A percentile compares a stretch with the other conserved stretches of the same genome.
Evolutionary conservation across 345 rosid genomes (phyloP).

Genomic region (Eucalyptus erythrocorys): DNA sequence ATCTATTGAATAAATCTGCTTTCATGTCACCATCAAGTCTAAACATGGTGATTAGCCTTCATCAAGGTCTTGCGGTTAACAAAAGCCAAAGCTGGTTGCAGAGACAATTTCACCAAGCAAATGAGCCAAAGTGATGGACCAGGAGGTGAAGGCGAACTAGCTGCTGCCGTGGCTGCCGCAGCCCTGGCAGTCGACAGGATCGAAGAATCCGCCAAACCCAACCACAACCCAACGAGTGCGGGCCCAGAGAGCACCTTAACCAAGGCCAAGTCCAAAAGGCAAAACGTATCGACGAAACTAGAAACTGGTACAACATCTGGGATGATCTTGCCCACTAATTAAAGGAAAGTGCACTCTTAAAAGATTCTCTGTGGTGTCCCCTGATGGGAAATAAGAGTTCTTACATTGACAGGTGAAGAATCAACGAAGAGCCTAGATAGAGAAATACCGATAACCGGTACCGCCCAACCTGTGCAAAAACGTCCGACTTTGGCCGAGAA

Average conservation of each 20-base stretch:
- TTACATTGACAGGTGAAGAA: background rate
- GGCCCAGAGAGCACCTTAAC: background rate
- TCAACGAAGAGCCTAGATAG: background rate
- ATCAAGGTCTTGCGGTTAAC: constrained; percentile 24
- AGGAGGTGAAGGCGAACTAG: constrained; percentile 1
- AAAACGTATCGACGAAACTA: background rate
- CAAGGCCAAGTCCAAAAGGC: constrained; percentile 16
- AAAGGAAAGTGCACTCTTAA: background rate
- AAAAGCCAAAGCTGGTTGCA: constrained; percentile 24
- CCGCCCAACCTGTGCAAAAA: background rate
- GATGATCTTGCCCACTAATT: background rate
- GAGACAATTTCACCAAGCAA: constrained; percentile 18
- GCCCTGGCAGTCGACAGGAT: constrained; percentile 17
- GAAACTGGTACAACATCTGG: background rate
- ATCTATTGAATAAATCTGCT: background rate
- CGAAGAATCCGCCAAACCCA: background rate
- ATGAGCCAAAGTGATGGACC: constrained; percentile 4
- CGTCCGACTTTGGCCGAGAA: background rate
- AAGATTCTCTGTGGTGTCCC: background rate
- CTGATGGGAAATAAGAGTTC: background rate
- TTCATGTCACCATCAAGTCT: background rate
- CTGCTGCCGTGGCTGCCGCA: constrained; percentile 37
- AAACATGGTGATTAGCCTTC: background rate
- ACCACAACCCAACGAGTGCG: background rate
- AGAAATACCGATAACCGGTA: background rate